These are phyloP conservation scores for Ramicandelaber brevisporus DNA, from an alignment of 192 early-diverging fungal genomes.

Conservation along the genomic window DNA sequence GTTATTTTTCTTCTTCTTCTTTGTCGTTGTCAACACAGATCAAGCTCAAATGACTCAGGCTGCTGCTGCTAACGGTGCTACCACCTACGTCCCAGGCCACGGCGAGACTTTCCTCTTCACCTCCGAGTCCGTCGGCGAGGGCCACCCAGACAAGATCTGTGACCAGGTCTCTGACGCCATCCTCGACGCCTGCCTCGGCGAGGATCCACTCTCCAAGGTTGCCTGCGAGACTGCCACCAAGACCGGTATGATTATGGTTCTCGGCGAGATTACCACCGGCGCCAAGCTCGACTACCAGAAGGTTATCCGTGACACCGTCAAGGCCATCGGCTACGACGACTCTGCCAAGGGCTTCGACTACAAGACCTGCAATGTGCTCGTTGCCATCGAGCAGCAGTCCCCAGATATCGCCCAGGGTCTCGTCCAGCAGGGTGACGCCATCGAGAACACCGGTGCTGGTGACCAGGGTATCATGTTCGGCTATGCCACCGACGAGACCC, in stretches of 20 bases:
- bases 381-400: slow-evolving; percentile 99
- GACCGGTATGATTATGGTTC: slow-evolving; percentile 99
- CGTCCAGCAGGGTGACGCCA: slow-evolving; percentile 65
- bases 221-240: slow-evolving; percentile 99
- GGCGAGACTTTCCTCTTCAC: slow-evolving; percentile 93
- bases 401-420: slow-evolving; percentile 97
- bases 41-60: too few species aligned
- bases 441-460: slow-evolving; percentile 97
- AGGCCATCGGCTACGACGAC: slow-evolving; percentile 98
- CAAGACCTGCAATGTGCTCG: slow-evolving; percentile 99
- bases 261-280: slow-evolving; percentile 99
- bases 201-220: slow-evolving; percentile 94
- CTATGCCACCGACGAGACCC: slow-evolving; percentile 97
- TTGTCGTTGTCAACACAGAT: too few species aligned
- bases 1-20: too few species aligned
- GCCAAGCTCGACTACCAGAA: slow-evolving; percentile 96
- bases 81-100: too few species aligned
- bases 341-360: slow-evolving; percentile 99
- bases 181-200: slow-evolving; percentile 79
- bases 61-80: too few species aligned
- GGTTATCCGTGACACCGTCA: slow-evolving; percentile 96
- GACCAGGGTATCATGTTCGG: slow-evolving; percentile 92
- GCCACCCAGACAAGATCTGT: slow-evolving; percentile 99
- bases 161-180: slow-evolving; percentile 99
- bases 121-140: slow-evolving; percentile 99